Evolutionary conservation across 306 rosid genomes (phyloP), one percentile per base, ranked within the genome.

Genomic region (Cicer judaicum): DNA sequence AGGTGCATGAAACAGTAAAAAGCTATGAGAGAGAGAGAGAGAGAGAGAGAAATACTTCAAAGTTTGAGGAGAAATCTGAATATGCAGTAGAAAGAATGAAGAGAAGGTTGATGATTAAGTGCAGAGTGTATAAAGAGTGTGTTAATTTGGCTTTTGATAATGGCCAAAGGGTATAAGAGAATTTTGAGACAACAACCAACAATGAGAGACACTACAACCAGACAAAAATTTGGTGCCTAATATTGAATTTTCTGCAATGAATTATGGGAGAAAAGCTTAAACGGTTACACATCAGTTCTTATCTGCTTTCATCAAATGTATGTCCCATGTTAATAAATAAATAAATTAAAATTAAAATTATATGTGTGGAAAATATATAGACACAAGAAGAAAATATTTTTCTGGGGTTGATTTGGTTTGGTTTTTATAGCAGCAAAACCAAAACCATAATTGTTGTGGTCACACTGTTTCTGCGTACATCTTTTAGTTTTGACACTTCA

Each of bases 31-130:
- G 48, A 79, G 63, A 73, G 77, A 76, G 48, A 79, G 63, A 54
- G 62, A 76, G 66, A 71, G 63, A 21, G 54, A 7, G 67, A 84
- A 76, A 79, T 73, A 71, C 85, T 76, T 70, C 41, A 14, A 73
- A 54, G 14, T 48, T 34, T 21, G 66, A 55, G 62, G 36, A 83
- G 85, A 76, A 81, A 49, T 53, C 68, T 64, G 50, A 68, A 38
- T 39, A 19, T 10, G 69, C 62, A 68, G 70, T 8, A 36, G 55
- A 72, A 42, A 18, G 36, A 65, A 73, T 49, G 19, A 65, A 44
- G 39, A 39, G 2, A 9, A 18, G 64, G 16, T 80, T 53, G 70
- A 62, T 78, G 49, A 64, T 29, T 29, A 10, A 21, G 44, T 34
- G 59, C 67, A 66, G 18, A 5, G 14, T 21, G 8, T 57, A 8